A percentile compares a stretch with the other conserved stretches of the same genome.
These are phyloP conservation scores for Aotearoamyces nothofagi DNA, from an alignment of 2,329 filamentous ascomycete genomes.

Conservation along the genomic window DNA sequence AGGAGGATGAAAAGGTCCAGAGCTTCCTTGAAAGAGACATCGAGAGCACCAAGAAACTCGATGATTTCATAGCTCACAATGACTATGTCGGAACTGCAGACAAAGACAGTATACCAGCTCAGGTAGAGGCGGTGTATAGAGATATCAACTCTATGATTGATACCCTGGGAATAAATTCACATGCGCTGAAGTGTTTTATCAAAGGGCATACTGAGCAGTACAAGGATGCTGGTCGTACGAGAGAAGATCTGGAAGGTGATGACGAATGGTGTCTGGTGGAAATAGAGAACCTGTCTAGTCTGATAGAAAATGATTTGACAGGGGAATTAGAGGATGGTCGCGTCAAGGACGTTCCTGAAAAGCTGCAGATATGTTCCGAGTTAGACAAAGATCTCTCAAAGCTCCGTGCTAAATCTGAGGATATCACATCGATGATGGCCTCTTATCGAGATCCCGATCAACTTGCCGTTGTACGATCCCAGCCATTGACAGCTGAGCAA, in stretches of 20 bases:
- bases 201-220: constrained; percentile 46
- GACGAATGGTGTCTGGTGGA: constrained; percentile 66
- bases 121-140: constrained; percentile 54
- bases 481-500: constrained; percentile 75
- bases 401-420: constrained; percentile 61
- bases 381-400: constrained; percentile 55
- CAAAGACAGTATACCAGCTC: constrained; percentile 39
- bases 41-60: constrained; percentile 43
- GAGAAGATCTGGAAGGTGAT: constrained; percentile 51
- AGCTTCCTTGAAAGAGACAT: constrained; percentile 43
- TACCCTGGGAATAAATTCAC: constrained; percentile 73
- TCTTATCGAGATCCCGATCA: constrained; percentile 53
- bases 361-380: constrained; percentile 52
- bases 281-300: constrained; percentile 48
- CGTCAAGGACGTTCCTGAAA: constrained; percentile 51
- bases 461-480: constrained; percentile 44
- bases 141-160: constrained; percentile 93
- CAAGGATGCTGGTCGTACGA: constrained; percentile 37
- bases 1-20: constrained; percentile 56
- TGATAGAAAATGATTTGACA: constrained; percentile 50
- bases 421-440: constrained; percentile 62
- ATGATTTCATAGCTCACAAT: constrained; percentile 51
- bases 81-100: constrained; percentile 31
- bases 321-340: constrained; percentile 49
- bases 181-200: constrained; percentile 41